Percentiles rank a stretch among this genome's conserved stretches.
Evolutionary conservation across 352 stramenopile species (phyloP).

Genomic region (Phytophthora ramorum): DNA sequence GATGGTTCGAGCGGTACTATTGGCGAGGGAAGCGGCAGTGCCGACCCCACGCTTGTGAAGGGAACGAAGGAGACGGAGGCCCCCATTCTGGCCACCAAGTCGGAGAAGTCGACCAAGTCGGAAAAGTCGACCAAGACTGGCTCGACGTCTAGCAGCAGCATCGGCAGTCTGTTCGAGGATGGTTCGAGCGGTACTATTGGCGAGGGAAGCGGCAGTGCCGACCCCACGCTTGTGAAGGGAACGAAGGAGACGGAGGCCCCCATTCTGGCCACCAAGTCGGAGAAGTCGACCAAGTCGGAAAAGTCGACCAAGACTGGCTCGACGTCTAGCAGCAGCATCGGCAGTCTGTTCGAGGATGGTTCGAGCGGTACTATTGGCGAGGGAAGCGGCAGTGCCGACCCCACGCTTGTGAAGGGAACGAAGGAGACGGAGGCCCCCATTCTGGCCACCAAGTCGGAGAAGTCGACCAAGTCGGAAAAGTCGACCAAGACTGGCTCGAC

Average conservation of each 20-base stretch:
- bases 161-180: slow-evolving; percentile 15
- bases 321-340: not conserved
- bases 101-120: slow-evolving; percentile 4
- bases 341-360: slow-evolving; percentile 13
- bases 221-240: slow-evolving; percentile 1
- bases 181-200: slow-evolving; percentile 6
- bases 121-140: slow-evolving; percentile 10
- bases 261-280: not conserved
- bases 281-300: slow-evolving; percentile 3
- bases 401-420: not conserved
- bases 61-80: not conserved
- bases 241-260: slow-evolving; percentile 1
- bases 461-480: not conserved
- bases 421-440: not conserved
- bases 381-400: slow-evolving; percentile 3
- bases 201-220: not conserved
- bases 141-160: not conserved
- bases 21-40: not conserved
- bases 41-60: slow-evolving; percentile 5
- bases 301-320: slow-evolving; percentile 11
- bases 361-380: slow-evolving; percentile 3
- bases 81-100: slow-evolving; percentile 1
- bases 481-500: not conserved
- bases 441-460: not conserved
- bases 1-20: slow-evolving; percentile 7